These are phyloP conservation scores for Schwanniomyces etchellsii DNA, from an alignment of 1,139 yeast species.

Conservation along the genomic window DNA sequence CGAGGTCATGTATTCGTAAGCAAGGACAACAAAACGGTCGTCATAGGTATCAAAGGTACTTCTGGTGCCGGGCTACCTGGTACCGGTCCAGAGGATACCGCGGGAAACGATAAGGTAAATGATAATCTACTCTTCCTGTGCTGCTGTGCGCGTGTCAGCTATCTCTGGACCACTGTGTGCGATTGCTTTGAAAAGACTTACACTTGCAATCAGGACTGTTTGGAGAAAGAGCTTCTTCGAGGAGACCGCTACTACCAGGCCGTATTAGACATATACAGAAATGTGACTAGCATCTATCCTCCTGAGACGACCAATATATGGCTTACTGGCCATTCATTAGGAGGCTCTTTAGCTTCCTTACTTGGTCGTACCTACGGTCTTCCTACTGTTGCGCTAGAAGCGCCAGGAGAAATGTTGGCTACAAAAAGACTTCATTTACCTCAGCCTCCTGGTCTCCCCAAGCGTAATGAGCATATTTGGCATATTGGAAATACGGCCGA, in stretches of 20 bases:
- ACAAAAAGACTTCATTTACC: conserved; percentile 83
- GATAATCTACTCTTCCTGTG: conserved; percentile 90
- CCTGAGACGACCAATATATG: conserved; percentile 70
- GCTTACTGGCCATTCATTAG: conserved; percentile 94
- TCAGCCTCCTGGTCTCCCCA: conserved; percentile 85
- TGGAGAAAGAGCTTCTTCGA: conserved; percentile 69
- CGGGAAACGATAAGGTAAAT: conserved; percentile 72
- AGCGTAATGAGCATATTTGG: conserved; percentile 79
- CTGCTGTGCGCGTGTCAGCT: conserved; percentile 92
- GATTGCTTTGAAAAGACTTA: conserved; percentile 85
- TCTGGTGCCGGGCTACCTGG: conserved; percentile 80
- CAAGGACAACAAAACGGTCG: conserved; percentile 57
- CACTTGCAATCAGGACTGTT: conserved; percentile 84
- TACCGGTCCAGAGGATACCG: conserved; percentile 71
- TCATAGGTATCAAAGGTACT: conserved; percentile 87
- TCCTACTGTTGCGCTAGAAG: conserved; percentile 86
- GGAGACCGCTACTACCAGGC: conserved; percentile 83
- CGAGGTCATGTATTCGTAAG: conserved; percentile 88
- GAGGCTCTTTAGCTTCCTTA: conserved; percentile 81
- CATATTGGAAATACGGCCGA: conserved; percentile 97
- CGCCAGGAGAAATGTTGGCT: conserved; percentile 90
- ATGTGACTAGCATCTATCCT: conserved; percentile 56
- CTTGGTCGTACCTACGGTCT: conserved; percentile 86
- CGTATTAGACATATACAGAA: conserved; percentile 68
- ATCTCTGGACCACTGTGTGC: conserved; percentile 93